phyloP scores from a whole-genome alignment of 73 alveolate genomes.

The Loxodes magnus region DNA sequence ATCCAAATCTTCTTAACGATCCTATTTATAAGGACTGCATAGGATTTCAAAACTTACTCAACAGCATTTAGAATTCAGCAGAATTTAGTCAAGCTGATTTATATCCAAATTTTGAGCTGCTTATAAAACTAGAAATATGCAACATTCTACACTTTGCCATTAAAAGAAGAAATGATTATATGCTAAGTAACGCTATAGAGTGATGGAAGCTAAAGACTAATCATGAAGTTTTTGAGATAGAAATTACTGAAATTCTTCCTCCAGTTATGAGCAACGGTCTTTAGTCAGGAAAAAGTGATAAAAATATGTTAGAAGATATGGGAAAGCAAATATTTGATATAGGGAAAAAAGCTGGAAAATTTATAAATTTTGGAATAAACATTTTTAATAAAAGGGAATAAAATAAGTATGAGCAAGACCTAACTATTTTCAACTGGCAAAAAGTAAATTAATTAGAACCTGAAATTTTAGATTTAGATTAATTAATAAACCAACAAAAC shows the following conservation, averaged over 20 bases:
- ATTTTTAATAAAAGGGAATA: too few relatives aligned
- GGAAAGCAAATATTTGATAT: neutral
- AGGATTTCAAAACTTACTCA: neutral
- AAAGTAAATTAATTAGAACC: too few relatives aligned
- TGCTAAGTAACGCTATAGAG: neutral
- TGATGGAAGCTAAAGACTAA: neutral
- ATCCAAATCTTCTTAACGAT: neutral
- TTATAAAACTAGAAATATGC: conserved; percentile 7
- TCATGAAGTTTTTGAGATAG: neutral
- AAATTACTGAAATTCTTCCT: neutral
- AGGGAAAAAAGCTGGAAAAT: too few relatives aligned
- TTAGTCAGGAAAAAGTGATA: too few relatives aligned
- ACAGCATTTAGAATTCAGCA: neutral
- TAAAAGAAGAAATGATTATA: conserved; percentile 1
- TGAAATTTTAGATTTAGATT: too few relatives aligned
- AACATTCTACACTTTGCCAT: neutral
- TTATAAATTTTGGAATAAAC: too few relatives aligned
- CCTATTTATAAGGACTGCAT: conserved; percentile 6
- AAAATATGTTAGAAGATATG: neutral
- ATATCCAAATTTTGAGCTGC: neutral
- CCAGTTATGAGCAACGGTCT: neutral
- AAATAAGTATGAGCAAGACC: too few relatives aligned
- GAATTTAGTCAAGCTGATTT: neutral
- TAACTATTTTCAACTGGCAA: too few relatives aligned
- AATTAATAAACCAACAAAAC: too few relatives aligned